A percentile compares a stretch with the other conserved stretches of the same genome.
Evolutionary conservation across 164 flowering plant genomes (phyloP).

Genomic region (Cinnamomum chago): DNA sequence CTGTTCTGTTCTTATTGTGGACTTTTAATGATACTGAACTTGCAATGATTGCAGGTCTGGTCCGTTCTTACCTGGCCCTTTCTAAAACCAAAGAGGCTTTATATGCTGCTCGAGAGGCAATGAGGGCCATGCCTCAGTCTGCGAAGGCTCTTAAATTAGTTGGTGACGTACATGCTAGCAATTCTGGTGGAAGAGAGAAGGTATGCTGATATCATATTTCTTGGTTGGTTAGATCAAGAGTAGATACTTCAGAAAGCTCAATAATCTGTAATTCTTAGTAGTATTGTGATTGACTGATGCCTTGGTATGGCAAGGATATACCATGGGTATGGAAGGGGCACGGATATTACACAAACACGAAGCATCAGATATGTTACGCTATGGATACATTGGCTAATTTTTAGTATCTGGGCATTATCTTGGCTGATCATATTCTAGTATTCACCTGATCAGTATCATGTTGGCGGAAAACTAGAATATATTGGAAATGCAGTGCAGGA

Average conservation of each 20-base stretch:
- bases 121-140: slow-evolving; percentile 97
- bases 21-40: neutral
- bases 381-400: too few species aligned
- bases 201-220: slow-evolving; percentile 24
- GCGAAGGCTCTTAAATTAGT: slow-evolving; percentile 92
- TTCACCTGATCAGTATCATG: neutral
- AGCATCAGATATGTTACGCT: too few species aligned
- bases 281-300: neutral
- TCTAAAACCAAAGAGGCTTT: slow-evolving; percentile 88
- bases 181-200: slow-evolving; percentile 85
- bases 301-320: too few species aligned
- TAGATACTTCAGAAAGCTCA: neutral
- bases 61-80: slow-evolving; percentile 76
- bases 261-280: neutral
- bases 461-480: neutral
- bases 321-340: too few species aligned
- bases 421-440: neutral
- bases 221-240: neutral
- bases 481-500: neutral
- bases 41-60: slow-evolving; percentile 60
- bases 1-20: too few species aligned
- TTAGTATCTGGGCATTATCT: too few species aligned
- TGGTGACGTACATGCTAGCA: slow-evolving; percentile 94
- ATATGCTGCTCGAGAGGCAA: slow-evolving; percentile 83
- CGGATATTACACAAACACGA: too few species aligned